A percentile compares a stretch with the other conserved stretches of the same genome.
Evolutionary conservation across 371 early-diverging fungal genomes (phyloP).

Genomic region (Haplosporangium sp.): DNA sequence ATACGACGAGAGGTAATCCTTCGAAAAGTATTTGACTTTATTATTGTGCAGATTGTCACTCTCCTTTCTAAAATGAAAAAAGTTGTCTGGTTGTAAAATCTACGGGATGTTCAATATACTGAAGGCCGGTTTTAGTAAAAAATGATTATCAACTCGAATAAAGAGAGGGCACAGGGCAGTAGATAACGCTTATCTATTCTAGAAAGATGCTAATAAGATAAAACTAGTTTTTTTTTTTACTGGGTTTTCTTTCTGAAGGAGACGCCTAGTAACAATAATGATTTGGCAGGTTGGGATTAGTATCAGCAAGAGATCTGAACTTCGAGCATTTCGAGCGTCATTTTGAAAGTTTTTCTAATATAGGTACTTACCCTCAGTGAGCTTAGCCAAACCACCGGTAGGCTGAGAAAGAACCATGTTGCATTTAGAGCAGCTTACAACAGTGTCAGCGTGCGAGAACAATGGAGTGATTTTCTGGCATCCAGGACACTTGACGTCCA

Average conservation of each 20-base stretch:
- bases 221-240: neutral
- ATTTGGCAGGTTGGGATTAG: neutral
- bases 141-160: neutral
- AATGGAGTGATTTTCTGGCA: conserved; percentile 98
- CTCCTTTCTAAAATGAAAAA: neutral
- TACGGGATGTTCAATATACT: neutral
- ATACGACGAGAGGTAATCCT: no score
- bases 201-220: neutral
- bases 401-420: conserved; percentile 97
- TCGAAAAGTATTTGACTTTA: neutral
- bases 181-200: neutral
- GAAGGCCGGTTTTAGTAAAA: neutral
- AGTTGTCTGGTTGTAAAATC: conserved; percentile 1
- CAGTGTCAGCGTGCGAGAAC: conserved; percentile 99
- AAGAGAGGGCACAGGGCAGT: neutral
- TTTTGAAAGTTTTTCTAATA: no score
- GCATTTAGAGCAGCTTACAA: conserved; percentile 97
- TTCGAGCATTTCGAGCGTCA: neutral
- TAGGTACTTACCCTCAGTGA: conserved; percentile 76
- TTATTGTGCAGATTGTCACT: neutral
- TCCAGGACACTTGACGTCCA: conserved; percentile 99
- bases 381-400: conserved; percentile 98
- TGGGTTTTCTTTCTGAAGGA: conserved; percentile 52
- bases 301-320: neutral
- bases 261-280: conserved; percentile 5